Base-by-base conservation (phyloP, 1,284 basidiomycete genomes). In the Acaromyces ingoldii region DNA sequence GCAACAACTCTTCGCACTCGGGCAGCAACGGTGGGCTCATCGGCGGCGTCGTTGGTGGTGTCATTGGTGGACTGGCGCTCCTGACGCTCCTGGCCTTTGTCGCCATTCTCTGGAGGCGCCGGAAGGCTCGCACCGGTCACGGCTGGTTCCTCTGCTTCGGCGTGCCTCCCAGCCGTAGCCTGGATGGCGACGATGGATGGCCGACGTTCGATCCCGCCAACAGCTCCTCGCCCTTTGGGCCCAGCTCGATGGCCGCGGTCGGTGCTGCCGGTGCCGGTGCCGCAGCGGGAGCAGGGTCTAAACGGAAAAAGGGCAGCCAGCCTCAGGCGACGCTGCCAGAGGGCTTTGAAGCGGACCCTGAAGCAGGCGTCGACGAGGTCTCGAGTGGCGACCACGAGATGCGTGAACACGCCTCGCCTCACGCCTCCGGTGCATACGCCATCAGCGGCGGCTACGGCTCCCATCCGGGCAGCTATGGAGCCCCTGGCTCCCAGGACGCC, bases 101-200 rank as follows among this genome's bases (percentile, higher is more conserved):
- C 26, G 28, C 39, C 28, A 40, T 56, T 29, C 44, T 52, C 53
- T 53, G 52, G 11, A 57, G 41, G 25, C 54, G 65, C n/a, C 49
- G 67, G 13, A 57, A 51, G 19, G 58, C 58, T 19, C 52, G 67
- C 21, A 70, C 63, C 3, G 67, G 65, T 15, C 57, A 62, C 21
- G 62, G 57, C 21, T 67, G 60, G 51, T 67, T 69, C 57, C 60
- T 69, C 29, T 69, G 67, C 58, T 63, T 65, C 17, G 67, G 67
- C 17, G 31, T 49, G 11, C 46, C 58, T 19, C 67, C 67, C n/a
- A 45, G 49, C 5, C 49, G 44, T 6, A 53, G 55, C 42, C 51
- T 43, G 22, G 52, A 38, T 6, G 58, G 54, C 39, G 67, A 64
- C 41, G 62, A 58, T 30, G 59, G 53, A 24, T 66, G 66, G 62